Base-by-base conservation (phyloP, 306 rosid species). In the Myrica gale region DNA sequence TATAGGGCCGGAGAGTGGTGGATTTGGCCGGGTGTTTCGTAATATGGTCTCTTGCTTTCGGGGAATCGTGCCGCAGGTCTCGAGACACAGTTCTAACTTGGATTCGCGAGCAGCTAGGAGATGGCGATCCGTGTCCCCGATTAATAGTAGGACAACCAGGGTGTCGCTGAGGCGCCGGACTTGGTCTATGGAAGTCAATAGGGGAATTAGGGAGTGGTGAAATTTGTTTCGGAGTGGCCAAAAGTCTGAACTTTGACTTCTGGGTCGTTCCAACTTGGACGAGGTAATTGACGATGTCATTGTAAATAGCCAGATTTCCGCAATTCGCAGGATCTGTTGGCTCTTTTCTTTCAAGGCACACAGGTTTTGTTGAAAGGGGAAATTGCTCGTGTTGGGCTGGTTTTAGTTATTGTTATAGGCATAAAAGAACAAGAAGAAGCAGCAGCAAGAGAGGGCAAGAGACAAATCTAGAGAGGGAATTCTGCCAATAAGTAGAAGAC, bases 101-200 rank as follows among this genome's bases (percentile, higher is more conserved):
- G 84, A 82, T 15, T 6, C 85, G 21, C 46, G 69, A 20, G 6
- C 73, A 10, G 10, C 72, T 4, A 78, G 89, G 61, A 83, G 82
- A 3, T 55, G 43, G 42, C 72, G 87, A 0, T 85, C 90, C 2
- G 66, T 44, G 10, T 2, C 65, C 0, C 45, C 81, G 1, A 56
- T 70, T 37, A 8, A 47, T 77, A 83, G 76, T 68, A 66, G 80
- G 4, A 73, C 76, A 7, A 32, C 37, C 61, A 0, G 6, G 45
- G 48, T 3, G 21, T 13, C 81, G 4, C 73, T 85, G 21, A 68
- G 87, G 1, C 86, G 90, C 3, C 87, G 97, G 80, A 90, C 91
- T 62, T 92, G 97, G 97, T 88, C 93, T 37, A 85, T 85, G 97
- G 93, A 90, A 15, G 92, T 85, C 12, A 87, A 88, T 80, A 84